Percentiles rank a stretch among this genome's conserved stretches.
Conservation (phyloP, 1,284 basidiomycete genomes). For the Coniferiporia sulphurascens region DNA sequence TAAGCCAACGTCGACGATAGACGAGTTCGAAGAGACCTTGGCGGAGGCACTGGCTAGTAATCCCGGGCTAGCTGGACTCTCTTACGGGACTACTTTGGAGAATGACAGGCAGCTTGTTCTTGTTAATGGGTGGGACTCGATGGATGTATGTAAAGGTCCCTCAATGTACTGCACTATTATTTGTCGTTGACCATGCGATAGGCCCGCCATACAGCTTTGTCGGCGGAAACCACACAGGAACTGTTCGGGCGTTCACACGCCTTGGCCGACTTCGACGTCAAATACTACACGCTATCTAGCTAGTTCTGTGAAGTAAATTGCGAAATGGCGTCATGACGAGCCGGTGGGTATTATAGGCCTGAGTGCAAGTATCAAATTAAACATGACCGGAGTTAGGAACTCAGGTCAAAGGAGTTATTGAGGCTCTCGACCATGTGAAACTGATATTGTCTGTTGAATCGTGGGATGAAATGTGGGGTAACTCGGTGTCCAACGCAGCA, state of each 20-base stretch:
- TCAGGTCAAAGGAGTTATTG: no score
- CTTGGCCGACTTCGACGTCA: not conserved
- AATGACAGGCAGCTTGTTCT: not conserved
- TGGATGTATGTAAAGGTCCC: not conserved
- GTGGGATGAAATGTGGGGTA: no score
- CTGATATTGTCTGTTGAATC: no score
- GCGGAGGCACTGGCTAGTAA: not conserved
- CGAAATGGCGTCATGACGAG: not conserved
- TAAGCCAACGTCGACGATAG: not conserved
- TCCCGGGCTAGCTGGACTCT: not conserved
- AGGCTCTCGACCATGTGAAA: no score
- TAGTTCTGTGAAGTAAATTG: not conserved
- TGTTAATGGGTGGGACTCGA: slow-evolving; percentile 12
- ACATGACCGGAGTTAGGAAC: no score
- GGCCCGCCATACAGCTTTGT: not conserved
- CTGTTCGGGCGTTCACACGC: not conserved
- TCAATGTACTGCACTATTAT: not conserved
- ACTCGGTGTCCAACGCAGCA: no score
- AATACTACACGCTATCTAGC: not conserved
- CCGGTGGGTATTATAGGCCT: no score
- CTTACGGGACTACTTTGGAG: slow-evolving; percentile 1
- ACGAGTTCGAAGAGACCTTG: not conserved
- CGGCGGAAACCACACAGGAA: not conserved
- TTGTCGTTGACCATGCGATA: not conserved
- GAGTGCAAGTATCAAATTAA: no score